A percentile compares a stretch with the other conserved stretches of the same genome.
These are phyloP conservation scores for Beauveria asiatica DNA, from an alignment of 2,329 filamentous ascomycete genomes.

Conservation along the genomic window DNA sequence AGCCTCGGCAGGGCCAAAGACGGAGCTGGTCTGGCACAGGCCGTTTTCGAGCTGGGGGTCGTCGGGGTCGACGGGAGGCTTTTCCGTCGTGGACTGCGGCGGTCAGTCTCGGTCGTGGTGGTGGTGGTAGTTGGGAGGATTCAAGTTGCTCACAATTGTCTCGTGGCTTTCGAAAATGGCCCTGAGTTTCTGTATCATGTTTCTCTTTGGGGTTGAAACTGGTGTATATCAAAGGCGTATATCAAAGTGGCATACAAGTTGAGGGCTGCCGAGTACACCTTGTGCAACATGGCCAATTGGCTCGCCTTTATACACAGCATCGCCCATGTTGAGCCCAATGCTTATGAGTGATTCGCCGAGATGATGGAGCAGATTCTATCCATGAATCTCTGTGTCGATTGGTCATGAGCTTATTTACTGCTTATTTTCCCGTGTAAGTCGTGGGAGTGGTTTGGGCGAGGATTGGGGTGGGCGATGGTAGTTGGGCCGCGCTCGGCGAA, in stretches of 20 bases:
- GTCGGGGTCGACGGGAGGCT: background rate
- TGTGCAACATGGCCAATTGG: background rate
- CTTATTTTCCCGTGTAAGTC: background rate
- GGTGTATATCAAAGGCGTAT: background rate
- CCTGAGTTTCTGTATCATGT: background rate
- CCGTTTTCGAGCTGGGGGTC: conserved; percentile 1
- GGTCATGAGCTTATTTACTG: background rate
- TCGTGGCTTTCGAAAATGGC: background rate
- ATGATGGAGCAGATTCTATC: background rate
- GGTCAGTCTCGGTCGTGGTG: background rate
- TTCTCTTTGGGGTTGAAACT: background rate
- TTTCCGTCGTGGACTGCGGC: background rate
- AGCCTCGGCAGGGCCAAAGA: background rate
- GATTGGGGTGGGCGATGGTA: background rate
- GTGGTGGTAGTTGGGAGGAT: background rate
- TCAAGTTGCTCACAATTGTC: background rate
- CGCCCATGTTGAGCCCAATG: background rate
- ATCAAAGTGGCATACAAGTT: background rate
- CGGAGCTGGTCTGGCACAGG: conserved; percentile 4
- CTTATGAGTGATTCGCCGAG: background rate
- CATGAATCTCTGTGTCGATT: no score
- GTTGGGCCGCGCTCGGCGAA: background rate
- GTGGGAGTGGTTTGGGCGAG: background rate
- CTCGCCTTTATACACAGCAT: background rate
- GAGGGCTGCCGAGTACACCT: background rate